Evolutionary conservation across 73 alveolate species (phyloP), one percentile per base, ranked within the genome.

Genomic region (Tetrahymena elliotti): DNA sequence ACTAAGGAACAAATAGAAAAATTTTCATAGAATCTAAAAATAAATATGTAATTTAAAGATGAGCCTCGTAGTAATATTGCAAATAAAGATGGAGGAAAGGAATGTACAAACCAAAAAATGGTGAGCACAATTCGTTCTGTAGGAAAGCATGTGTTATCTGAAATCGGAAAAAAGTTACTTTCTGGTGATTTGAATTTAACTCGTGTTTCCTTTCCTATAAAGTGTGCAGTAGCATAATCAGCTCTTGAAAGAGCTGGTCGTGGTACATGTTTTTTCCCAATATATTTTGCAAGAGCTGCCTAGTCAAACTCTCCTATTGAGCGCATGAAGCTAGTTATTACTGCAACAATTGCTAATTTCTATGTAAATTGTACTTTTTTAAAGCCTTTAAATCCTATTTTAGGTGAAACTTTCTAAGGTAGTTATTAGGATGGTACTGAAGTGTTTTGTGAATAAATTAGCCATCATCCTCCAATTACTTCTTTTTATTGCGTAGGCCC

Each of bases 321-420:
- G 94, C 93, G 98, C 47, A 83, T 98, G 95, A 98, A 97, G 93
- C 92, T 95, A 15, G 96, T 96, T 16, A 93, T 97, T 41, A 93
- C 98, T 34, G 97, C 98, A 33, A 83, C 95, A 35, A 83, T 98
- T 38, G 96, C 98, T 38, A 95, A 84, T 33, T 96, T 97, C 93
- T 95, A 93, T 40, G 96, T 96, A 15, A 97, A 97, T 36, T 94
- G 94, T 84, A 93, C 96, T 35, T 98, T 98, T 95, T 97, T 96
- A 84, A 98, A 98, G 95, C 99, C 99, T 10, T 39, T 98, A 52
- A 98, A 98, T 96, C 99, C 99, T 13, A 97, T 99, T 31, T 95
- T 98, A 94, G 99, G 99, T 27, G 99, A 99, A 94, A 99, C 99
- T 22, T 98, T 96, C 95, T 97, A 97, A 94, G 99, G 98, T 96